These are phyloP conservation scores for Epichloe uncinata DNA, from an alignment of 2,329 filamentous ascomycete genomes.

Conservation along the genomic window DNA sequence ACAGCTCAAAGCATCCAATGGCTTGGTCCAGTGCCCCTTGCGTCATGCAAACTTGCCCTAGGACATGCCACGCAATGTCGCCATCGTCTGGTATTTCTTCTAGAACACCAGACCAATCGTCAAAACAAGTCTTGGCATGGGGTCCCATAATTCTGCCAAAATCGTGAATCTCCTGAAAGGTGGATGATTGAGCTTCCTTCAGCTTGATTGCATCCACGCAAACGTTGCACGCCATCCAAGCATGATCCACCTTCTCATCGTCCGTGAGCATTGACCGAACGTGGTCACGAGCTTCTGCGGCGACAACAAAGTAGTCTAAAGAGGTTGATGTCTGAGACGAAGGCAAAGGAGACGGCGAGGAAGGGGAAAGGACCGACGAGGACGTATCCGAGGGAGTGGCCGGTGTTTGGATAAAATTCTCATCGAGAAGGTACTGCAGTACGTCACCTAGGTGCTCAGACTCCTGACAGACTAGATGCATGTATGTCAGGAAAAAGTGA, in stretches of 20 bases:
- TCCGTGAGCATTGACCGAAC: slow-evolving; percentile 10
- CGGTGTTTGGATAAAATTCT: slow-evolving; percentile 13
- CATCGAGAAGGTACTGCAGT: slow-evolving; percentile 13
- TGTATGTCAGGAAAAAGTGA: background rate
- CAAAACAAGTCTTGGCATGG: slow-evolving; percentile 15
- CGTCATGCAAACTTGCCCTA: slow-evolving; percentile 18
- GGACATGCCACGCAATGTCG: slow-evolving; percentile 24
- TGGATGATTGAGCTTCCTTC: slow-evolving; percentile 9
- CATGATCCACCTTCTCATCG: slow-evolving; percentile 10
- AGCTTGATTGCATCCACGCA: slow-evolving; percentile 12
- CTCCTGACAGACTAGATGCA: slow-evolving; percentile 9
- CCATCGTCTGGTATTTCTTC: slow-evolving; percentile 13
- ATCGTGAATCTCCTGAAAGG: slow-evolving; percentile 12
- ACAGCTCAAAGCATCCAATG: slow-evolving; percentile 15
- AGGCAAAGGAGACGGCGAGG: slow-evolving; percentile 8
- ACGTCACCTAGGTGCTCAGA: slow-evolving; percentile 10
- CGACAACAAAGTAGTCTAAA: slow-evolving; percentile 13
- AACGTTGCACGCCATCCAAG: slow-evolving; percentile 14
- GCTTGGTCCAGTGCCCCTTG: slow-evolving; percentile 13
- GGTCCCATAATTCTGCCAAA: slow-evolving; percentile 15
- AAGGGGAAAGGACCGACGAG: slow-evolving; percentile 7
- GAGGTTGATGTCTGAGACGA: slow-evolving; percentile 9
- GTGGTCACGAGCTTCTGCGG: slow-evolving; percentile 10
- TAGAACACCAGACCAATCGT: slow-evolving; percentile 13
- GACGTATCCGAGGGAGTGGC: slow-evolving; percentile 1